Percentiles rank a stretch among this genome's conserved stretches.
phyloP scores from a whole-genome alignment of 1,284 basidiomycete genomes.

The Ustilago esculenta region DNA sequence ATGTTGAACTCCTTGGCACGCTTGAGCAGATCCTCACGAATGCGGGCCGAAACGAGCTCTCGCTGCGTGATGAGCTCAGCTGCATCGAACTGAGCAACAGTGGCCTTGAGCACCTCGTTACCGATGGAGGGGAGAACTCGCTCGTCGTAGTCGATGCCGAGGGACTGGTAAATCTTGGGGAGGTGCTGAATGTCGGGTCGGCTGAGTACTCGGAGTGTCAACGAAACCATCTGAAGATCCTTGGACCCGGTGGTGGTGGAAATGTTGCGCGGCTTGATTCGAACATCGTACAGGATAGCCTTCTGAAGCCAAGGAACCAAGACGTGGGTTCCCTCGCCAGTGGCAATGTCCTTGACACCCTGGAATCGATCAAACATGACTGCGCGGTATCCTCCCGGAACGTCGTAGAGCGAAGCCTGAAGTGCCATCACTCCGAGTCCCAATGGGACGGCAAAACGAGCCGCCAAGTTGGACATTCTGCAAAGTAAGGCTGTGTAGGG shows the following conservation, averaged over 20 bases:
- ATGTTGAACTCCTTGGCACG: slow-evolving; percentile 97
- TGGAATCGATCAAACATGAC: slow-evolving; percentile 99
- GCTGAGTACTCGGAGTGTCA: slow-evolving; percentile 94
- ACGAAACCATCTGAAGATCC: slow-evolving; percentile 90
- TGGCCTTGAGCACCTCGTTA: slow-evolving; percentile 94
- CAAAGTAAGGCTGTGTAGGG: neutral
- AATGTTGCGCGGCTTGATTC: slow-evolving; percentile 94
- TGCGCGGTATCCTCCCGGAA: slow-evolving; percentile 79
- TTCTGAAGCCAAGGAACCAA: slow-evolving; percentile 88
- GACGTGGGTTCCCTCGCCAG: slow-evolving; percentile 91
- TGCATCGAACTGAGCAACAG: slow-evolving; percentile 98
- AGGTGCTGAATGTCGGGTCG: slow-evolving; percentile 89
- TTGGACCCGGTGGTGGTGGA: slow-evolving; percentile 96
- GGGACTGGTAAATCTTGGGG: slow-evolving; percentile 90
- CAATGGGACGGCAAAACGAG: slow-evolving; percentile 63
- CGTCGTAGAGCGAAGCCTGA: slow-evolving; percentile 68
- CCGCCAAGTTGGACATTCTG: slow-evolving; percentile 46
- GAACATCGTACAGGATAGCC: slow-evolving; percentile 95
- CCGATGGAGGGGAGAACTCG: slow-evolving; percentile 80
- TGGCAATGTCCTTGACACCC: slow-evolving; percentile 74
- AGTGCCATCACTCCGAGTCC: slow-evolving; percentile 64
- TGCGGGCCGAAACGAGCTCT: slow-evolving; percentile 83
- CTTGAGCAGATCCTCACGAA: slow-evolving; percentile 89
- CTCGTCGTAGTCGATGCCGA: slow-evolving; percentile 97
- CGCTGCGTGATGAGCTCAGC: slow-evolving; percentile 85